Evolutionary conservation across 352 stramenopile genomes (phyloP).

Genomic region (Globisporangium ultimum): DNA sequence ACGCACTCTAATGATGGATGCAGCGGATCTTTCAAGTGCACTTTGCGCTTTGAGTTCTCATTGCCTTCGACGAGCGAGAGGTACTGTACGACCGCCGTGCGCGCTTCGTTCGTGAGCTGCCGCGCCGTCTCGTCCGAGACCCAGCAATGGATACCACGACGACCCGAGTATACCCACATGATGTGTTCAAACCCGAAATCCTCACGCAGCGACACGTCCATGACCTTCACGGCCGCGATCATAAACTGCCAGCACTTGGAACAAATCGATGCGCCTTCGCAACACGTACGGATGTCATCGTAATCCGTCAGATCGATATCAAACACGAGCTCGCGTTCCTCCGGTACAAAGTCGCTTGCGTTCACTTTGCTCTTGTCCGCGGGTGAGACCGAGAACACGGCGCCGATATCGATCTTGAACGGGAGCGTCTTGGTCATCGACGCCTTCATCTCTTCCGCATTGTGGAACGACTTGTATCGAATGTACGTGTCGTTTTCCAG

Average conservation of each 20-base stretch:
- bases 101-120: conserved; percentile 94
- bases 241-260: conserved; percentile 98
- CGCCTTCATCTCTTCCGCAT: conserved; percentile 80
- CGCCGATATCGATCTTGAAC: conserved; percentile 99
- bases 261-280: conserved; percentile 89
- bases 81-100: conserved; percentile 96
- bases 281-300: conserved; percentile 98
- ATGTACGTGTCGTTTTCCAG: conserved; percentile 99
- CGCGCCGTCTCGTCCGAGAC: conserved; percentile 95
- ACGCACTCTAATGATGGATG: conserved; percentile 92
- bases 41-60: conserved; percentile 87
- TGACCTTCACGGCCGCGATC: conserved; percentile 95
- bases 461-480: conserved; percentile 95
- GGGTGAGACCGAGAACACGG: conserved; percentile 91
- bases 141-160: conserved; percentile 99
- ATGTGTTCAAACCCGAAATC: conserved; percentile 99
- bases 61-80: conserved; percentile 93
- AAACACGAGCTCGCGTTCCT: conserved; percentile 98
- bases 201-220: conserved; percentile 88
- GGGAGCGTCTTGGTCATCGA: conserved; percentile 92
- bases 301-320: conserved; percentile 99
- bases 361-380: conserved; percentile 87
- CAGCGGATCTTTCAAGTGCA: conserved; percentile 89
- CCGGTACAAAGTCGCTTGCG: conserved; percentile 83
- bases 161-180: conserved; percentile 98